Evolutionary conservation across 495 filamentous ascomycete species (phyloP).

Genomic region (Annulohypoxylon bovei): DNA sequence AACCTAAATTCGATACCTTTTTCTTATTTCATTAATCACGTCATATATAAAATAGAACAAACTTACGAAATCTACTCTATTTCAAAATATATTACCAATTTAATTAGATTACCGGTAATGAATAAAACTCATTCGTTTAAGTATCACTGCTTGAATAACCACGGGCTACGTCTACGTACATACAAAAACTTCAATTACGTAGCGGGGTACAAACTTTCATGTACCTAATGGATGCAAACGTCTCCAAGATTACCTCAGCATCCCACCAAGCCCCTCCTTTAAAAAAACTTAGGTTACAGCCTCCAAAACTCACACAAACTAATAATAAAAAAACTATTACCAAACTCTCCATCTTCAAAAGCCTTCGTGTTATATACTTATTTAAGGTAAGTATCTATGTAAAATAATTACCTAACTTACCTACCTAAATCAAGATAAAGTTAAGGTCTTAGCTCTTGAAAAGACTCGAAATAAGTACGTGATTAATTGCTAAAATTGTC

Average conservation of each 20-base stretch:
- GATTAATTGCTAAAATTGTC: not conserved
- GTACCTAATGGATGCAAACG: too few relatives aligned
- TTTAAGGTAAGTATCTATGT: not conserved
- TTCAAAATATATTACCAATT: too few relatives aligned
- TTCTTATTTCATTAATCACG: too few relatives aligned
- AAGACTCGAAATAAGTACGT: not conserved
- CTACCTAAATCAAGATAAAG: too few relatives aligned
- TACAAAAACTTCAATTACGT: not conserved
- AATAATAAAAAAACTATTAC: not conserved
- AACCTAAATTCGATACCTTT: slow-evolving; percentile 22
- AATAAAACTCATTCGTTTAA: too few relatives aligned
- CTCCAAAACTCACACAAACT: not conserved
- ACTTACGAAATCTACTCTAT: too few relatives aligned
- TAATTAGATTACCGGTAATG: too few relatives aligned
- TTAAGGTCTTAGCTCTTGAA: not conserved
- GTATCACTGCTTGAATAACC: too few relatives aligned
- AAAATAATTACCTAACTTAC: not conserved
- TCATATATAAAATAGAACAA: too few relatives aligned
- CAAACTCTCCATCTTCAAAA: not conserved
- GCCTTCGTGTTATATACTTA: not conserved
- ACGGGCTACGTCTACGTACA: too few relatives aligned
- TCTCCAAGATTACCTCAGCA: not conserved
- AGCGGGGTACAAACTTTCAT: not conserved
- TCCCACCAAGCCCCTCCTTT: not conserved
- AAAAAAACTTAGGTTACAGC: not conserved